Percentiles rank a stretch among this genome's conserved stretches.
These are phyloP conservation scores for Quercus rubra DNA, from an alignment of 306 rosid species.

Conservation along the genomic window DNA sequence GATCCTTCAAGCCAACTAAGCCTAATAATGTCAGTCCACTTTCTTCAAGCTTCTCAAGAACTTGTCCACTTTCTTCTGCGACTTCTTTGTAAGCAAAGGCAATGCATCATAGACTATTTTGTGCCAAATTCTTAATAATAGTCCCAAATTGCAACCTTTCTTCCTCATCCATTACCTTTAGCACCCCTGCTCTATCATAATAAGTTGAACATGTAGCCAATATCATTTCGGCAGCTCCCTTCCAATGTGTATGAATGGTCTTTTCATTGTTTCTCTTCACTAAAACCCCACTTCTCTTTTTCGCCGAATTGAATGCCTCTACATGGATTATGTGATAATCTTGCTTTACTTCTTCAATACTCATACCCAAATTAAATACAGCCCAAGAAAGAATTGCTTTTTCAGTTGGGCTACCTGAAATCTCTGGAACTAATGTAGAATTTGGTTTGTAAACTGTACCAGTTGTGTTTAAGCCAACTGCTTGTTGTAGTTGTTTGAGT, in stretches of 20 bases:
- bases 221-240: slow-evolving; percentile 31
- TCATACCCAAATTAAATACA: slow-evolving; percentile 2
- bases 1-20: slow-evolving; percentile 22
- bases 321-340: slow-evolving; percentile 14
- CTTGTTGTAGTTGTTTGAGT: slow-evolving; percentile 12
- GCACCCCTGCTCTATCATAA: slow-evolving; percentile 10
- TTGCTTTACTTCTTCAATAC: slow-evolving; percentile 18
- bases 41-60: slow-evolving; percentile 16
- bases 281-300: slow-evolving; percentile 27
- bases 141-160: neutral
- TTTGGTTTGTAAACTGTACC: slow-evolving; percentile 12
- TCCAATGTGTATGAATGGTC: slow-evolving; percentile 15
- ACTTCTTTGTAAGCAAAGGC: slow-evolving; percentile 18
- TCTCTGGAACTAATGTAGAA: slow-evolving; percentile 11
- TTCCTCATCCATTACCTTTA: slow-evolving; percentile 7
- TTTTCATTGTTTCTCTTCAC: neutral
- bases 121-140: slow-evolving; percentile 20
- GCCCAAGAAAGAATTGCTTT: slow-evolving; percentile 26
- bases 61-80: neutral
- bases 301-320: slow-evolving; percentile 17
- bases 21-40: slow-evolving; percentile 8
- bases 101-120: slow-evolving; percentile 24
- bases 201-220: slow-evolving; percentile 13
- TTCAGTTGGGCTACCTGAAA: slow-evolving; percentile 26
- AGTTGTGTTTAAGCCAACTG: slow-evolving; percentile 20